phyloP scores from a whole-genome alignment of 257 asterid species.

The Lycium barbarum region DNA sequence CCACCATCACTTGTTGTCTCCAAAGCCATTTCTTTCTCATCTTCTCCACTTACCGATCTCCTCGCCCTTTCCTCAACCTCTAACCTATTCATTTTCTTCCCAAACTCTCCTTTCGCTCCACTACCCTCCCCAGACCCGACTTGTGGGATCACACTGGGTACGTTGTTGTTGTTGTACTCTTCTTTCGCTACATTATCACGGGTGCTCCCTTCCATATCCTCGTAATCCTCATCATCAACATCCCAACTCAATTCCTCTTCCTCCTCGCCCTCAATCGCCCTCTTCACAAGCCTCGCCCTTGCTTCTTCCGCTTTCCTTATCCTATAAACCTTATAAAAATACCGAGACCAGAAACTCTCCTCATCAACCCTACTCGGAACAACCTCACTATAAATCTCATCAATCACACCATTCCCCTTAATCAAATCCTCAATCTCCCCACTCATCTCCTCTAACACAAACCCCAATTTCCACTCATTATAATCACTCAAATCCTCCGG shows the following conservation, averaged over 20 bases:
- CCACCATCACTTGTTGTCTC: conserved; percentile 48
- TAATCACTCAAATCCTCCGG: conserved; percentile 60
- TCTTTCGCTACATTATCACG: conserved; percentile 33
- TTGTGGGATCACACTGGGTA: too few species aligned
- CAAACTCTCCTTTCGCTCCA: conserved; percentile 41
- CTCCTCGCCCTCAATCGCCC: conserved; percentile 66
- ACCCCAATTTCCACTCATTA: conserved; percentile 71
- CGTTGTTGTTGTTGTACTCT: neutral
- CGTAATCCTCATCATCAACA: conserved; percentile 64
- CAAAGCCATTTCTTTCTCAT: conserved; percentile 44
- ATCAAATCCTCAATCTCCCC: conserved; percentile 62
- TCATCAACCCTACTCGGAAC: conserved; percentile 66
- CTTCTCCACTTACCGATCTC: conserved; percentile 34
- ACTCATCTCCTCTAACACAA: conserved; percentile 57
- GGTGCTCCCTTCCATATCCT: conserved; percentile 30
- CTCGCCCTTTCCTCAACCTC: conserved; percentile 34
- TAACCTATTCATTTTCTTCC: conserved; percentile 42
- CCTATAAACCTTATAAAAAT: conserved; percentile 71
- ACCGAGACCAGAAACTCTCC: conserved; percentile 82
- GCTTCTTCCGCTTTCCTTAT: conserved; percentile 72
- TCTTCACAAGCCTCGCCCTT: conserved; percentile 59
- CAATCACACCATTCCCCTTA: conserved; percentile 51
- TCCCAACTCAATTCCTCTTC: conserved; percentile 91
- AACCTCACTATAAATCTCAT: conserved; percentile 67
- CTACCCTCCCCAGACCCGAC: neutral